Conservation (phyloP, 106 monocot genomes). For the Gastrodia elata region DNA sequence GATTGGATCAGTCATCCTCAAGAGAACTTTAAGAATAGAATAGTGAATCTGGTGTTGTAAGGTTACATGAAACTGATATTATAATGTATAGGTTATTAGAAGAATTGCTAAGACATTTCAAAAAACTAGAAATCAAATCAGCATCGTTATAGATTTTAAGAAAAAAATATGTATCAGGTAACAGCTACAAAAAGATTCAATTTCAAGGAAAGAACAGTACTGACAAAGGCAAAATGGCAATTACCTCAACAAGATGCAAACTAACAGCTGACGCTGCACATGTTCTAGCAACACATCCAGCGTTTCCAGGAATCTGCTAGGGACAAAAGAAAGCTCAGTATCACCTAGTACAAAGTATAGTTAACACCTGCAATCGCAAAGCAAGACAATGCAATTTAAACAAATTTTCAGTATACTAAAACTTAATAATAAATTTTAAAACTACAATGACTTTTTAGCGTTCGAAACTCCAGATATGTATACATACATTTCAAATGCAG, state of each 20-base stretch:
- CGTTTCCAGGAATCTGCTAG: constrained; percentile 94
- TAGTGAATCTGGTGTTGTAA: not conserved
- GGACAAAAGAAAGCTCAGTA: constrained; percentile 38
- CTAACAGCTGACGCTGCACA: constrained; percentile 94
- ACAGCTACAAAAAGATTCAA: not conserved
- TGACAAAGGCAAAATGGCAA: not conserved
- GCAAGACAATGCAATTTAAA: constrained; percentile 10
- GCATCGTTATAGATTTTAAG: not conserved
- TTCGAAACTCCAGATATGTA: not conserved
- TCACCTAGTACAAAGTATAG: constrained; percentile 20
- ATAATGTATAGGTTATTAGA: not conserved
- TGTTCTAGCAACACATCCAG: constrained; percentile 91
- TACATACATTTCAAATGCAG: not conserved
- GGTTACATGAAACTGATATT: not conserved
- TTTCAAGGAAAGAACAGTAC: not conserved
- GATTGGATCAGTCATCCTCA: no score
- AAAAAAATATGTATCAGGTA: not conserved
- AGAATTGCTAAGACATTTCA: not conserved
- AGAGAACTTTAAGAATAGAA: not conserved
- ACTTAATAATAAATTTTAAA: constrained; percentile 1
- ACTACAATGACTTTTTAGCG: not conserved
- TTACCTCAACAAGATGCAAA: constrained; percentile 94
- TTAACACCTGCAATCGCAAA: constrained; percentile 13
- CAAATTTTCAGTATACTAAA: not conserved
- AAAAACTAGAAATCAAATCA: not conserved